A percentile compares a stretch with the other conserved stretches of the same genome.
These are phyloP conservation scores for Anthostomella pinea DNA, from an alignment of 2,329 filamentous ascomycete species.

Conservation along the genomic window DNA sequence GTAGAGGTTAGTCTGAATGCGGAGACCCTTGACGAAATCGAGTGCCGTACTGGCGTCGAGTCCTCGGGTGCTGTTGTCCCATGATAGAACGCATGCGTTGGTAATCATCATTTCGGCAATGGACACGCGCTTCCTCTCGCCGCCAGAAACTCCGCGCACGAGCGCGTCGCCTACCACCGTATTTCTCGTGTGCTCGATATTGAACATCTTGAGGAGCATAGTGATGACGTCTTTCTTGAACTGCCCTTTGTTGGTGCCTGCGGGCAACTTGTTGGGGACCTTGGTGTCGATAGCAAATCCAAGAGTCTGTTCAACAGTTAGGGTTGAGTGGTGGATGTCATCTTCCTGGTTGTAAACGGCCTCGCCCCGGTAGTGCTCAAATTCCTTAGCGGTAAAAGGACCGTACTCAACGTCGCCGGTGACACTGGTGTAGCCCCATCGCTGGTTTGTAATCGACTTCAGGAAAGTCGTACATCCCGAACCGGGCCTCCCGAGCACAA, in stretches of 20 bases:
- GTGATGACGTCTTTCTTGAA: constrained; percentile 76
- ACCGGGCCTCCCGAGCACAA: constrained; percentile 77
- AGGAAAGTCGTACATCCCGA: constrained; percentile 69
- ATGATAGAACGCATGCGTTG: constrained; percentile 67
- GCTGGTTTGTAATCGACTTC: constrained; percentile 66
- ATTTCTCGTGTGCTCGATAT: constrained; percentile 82
- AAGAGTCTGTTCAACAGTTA: constrained; percentile 85
- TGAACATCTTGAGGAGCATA: constrained; percentile 84
- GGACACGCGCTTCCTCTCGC: constrained; percentile 75
- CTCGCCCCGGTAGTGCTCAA: constrained; percentile 75
- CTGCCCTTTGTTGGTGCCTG: constrained; percentile 66
- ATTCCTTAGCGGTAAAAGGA: constrained; percentile 67
- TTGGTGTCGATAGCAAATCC: constrained; percentile 83
- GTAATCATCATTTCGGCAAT: constrained; percentile 83
- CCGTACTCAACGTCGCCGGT: constrained; percentile 74
- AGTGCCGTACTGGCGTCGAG: constrained; percentile 67
- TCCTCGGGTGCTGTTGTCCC: constrained; percentile 72
- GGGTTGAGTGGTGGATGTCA: constrained; percentile 78
- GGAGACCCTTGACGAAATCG: constrained; percentile 66
- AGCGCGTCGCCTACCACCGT: constrained; percentile 84
- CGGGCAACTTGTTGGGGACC: constrained; percentile 75
- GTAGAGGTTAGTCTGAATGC: constrained; percentile 80
- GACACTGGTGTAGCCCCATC: constrained; percentile 52
- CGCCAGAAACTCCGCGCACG: constrained; percentile 75
- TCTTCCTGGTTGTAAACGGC: constrained; percentile 85